These are phyloP conservation scores for Salmacisia buchloeana DNA, from an alignment of 1,284 basidiomycete genomes.

Conservation along the genomic window DNA sequence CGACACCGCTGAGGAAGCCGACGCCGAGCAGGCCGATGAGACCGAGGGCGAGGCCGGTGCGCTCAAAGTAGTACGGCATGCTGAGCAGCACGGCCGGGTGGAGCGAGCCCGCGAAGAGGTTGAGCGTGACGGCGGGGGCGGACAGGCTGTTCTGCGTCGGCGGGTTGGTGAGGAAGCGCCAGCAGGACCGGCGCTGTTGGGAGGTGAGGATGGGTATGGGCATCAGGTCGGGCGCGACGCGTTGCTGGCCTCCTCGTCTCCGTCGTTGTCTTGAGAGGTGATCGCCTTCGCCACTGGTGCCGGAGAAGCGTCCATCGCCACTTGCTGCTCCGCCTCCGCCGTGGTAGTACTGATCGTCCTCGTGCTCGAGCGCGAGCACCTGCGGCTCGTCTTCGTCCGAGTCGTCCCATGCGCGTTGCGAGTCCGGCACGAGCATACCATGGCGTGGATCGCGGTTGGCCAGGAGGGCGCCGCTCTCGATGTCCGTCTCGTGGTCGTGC, in stretches of 20 bases:
- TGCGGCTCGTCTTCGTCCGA: slow-evolving; percentile 10
- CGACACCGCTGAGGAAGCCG: slow-evolving; percentile 39
- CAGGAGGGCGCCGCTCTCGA: neutral
- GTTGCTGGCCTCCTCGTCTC: neutral
- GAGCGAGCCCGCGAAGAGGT: slow-evolving; percentile 41
- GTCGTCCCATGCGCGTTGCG: slow-evolving; percentile 7
- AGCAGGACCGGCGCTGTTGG: slow-evolving; percentile 4
- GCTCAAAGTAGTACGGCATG: slow-evolving; percentile 44
- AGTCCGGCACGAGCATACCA: neutral
- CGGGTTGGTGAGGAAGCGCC: neutral
- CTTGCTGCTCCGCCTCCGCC: neutral
- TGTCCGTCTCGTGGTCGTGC: neutral
- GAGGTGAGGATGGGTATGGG: neutral
- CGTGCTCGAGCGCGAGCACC: neutral
- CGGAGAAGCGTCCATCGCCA: neutral
- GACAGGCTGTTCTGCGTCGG: slow-evolving; percentile 20
- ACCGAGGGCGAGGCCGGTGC: slow-evolving; percentile 30
- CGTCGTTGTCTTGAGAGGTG: neutral
- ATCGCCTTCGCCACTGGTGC: neutral
- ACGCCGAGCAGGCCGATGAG: slow-evolving; percentile 29
- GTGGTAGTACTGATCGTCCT: neutral
- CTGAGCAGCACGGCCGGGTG: slow-evolving; percentile 45
- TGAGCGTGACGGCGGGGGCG: slow-evolving; percentile 39
- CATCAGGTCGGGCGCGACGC: neutral
- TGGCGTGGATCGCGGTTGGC: neutral